These are phyloP conservation scores for Agaricus subrufescens DNA, from an alignment of 768 basidiomycete genomes.

Conservation along the genomic window DNA sequence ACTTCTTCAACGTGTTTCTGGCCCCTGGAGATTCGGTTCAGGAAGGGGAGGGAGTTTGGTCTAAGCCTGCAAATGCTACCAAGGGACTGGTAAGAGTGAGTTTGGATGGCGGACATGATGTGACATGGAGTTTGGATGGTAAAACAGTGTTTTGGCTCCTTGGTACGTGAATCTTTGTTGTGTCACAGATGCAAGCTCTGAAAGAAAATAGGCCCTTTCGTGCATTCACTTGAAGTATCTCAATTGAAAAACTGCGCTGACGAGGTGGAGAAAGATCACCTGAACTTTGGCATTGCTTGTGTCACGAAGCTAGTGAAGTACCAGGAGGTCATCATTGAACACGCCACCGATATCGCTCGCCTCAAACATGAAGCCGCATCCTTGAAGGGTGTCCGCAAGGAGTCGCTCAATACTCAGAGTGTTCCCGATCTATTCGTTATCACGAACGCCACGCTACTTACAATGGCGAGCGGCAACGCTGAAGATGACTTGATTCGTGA, in stretches of 20 bases:
- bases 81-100: constrained; percentile 57
- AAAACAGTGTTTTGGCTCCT: constrained; percentile 70
- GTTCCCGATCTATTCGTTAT: constrained; percentile 51
- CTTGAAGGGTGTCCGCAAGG: constrained; percentile 12
- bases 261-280: constrained; percentile 41
- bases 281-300: constrained; percentile 60
- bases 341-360: constrained; percentile 56
- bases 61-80: constrained; percentile 65
- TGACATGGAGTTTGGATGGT: constrained; percentile 61
- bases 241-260: constrained; percentile 44
- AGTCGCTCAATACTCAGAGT: constrained; percentile 13
- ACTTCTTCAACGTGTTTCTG: constrained; percentile 65
- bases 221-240: constrained; percentile 58
- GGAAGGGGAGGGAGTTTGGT: constrained; percentile 51
- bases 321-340: constrained; percentile 54
- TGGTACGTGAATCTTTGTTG: constrained; percentile 35
- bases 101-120: constrained; percentile 69
- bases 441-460: constrained; percentile 64
- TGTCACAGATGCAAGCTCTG: not conserved
- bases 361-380: constrained; percentile 47
- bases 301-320: constrained; percentile 50
- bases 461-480: constrained; percentile 55
- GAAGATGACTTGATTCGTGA: constrained; percentile 45
- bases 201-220: constrained; percentile 44
- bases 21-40: constrained; percentile 37